phyloP scores from a whole-genome alignment of 202 grass and related monocot species.

The Elaeis oleifera region DNA sequence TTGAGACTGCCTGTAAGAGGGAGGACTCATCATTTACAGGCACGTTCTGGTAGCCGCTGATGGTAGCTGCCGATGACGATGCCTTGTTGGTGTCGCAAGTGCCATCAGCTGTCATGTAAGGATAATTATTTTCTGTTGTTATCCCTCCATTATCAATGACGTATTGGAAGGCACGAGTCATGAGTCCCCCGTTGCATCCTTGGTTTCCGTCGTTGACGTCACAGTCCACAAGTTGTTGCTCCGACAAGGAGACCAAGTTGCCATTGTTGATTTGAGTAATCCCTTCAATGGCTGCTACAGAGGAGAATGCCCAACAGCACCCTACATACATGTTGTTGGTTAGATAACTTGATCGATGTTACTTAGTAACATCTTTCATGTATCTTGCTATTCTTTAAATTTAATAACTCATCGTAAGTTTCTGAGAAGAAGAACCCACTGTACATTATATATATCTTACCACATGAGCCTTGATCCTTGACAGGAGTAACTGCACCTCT shows the following conservation, averaged over 20 bases:
- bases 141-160: slow-evolving; percentile 42
- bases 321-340: not conserved
- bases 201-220: slow-evolving; percentile 2
- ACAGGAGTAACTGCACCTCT: no score
- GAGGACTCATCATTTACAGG: no score
- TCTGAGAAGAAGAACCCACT: no score
- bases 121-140: slow-evolving; percentile 25
- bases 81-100: not conserved
- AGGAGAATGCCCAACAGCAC: slow-evolving; percentile 41
- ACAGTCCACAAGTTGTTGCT: slow-evolving; percentile 53
- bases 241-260: slow-evolving; percentile 24
- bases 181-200: slow-evolving; percentile 25
- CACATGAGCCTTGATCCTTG: no score
- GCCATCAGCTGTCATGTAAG: slow-evolving; percentile 26
- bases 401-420: no score
- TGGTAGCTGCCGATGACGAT: not conserved
- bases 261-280: slow-evolving; percentile 29
- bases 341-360: no score
- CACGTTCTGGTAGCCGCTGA: slow-evolving; percentile 17
- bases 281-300: slow-evolving; percentile 34
- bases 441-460: no score
- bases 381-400: no score
- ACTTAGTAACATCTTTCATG: no score
- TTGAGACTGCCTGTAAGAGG: no score
- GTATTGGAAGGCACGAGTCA: slow-evolving; percentile 19